These are phyloP conservation scores for Onygenales sp. DNA, from an alignment of 2,329 filamentous ascomycete species.

Conservation along the genomic window DNA sequence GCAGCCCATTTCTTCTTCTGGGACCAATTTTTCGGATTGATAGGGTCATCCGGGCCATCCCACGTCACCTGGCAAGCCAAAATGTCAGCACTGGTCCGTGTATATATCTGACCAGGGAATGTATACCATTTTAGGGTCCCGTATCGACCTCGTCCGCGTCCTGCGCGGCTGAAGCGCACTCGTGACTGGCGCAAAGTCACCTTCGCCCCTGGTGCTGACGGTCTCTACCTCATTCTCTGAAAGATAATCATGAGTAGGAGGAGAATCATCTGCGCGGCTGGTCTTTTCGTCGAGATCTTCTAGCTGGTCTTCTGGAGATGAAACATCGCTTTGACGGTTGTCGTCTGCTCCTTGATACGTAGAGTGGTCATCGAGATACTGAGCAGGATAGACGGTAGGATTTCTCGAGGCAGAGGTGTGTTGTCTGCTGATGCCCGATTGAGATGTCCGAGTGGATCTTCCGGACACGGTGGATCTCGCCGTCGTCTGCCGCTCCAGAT, in stretches of 20 bases:
- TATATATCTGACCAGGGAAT: not conserved
- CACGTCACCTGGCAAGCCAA: conserved; percentile 20
- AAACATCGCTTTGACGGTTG: not conserved
- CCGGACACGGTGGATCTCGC: not conserved
- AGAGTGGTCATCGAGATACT: not conserved
- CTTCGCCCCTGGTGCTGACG: not conserved
- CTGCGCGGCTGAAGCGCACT: not conserved
- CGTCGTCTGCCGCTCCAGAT: not conserved
- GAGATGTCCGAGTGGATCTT: not conserved
- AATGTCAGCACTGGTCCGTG: not conserved
- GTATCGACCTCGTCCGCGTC: not conserved
- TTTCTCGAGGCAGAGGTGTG: not conserved
- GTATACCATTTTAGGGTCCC: not conserved
- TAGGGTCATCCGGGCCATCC: conserved; percentile 42
- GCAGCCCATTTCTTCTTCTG: conserved; percentile 47
- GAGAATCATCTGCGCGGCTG: not conserved
- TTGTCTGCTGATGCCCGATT: not conserved
- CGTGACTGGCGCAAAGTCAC: not conserved
- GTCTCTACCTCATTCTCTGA: not conserved
- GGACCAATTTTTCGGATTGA: conserved; percentile 45
- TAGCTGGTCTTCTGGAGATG: not conserved
- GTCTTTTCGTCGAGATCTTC: not conserved
- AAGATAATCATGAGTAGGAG: not conserved
- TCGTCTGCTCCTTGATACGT: not conserved
- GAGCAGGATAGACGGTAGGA: not conserved